Percentiles rank a stretch among this genome's conserved stretches.
Evolutionary conservation across 2,329 filamentous ascomycete species (phyloP).

Genomic region (Cucurbitaria berberidis): DNA sequence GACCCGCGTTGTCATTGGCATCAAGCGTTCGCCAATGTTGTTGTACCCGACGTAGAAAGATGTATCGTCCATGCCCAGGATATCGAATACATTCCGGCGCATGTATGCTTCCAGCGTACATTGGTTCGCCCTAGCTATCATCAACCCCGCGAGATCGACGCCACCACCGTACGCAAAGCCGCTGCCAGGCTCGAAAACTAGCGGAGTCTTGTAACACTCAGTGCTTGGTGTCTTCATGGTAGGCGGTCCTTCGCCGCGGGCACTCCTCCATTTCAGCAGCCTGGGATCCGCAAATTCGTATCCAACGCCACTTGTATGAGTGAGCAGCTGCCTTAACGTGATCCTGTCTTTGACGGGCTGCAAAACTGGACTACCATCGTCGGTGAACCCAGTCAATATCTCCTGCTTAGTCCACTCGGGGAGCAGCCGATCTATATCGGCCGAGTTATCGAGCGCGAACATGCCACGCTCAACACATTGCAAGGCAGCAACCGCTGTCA

Average conservation of each 20-base stretch:
- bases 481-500: constrained; percentile 34
- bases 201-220: constrained; percentile 19
- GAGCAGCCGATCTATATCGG: constrained; percentile 28
- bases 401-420: constrained; percentile 31
- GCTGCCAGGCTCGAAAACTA: constrained; percentile 38
- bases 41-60: constrained; percentile 24
- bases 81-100: constrained; percentile 29
- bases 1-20: constrained; percentile 18
- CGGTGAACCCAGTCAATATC: constrained; percentile 22
- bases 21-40: constrained; percentile 19
- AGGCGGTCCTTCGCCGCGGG: constrained; percentile 11
- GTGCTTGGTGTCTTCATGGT: constrained; percentile 14
- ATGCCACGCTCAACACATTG: constrained; percentile 40
- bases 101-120: constrained; percentile 32
- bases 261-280: constrained; percentile 20
- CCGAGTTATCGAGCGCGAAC: constrained; percentile 30
- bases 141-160: constrained; percentile 31
- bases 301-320: constrained; percentile 33
- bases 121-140: constrained; percentile 30
- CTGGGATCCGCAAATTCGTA: constrained; percentile 30
- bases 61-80: constrained; percentile 29
- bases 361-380: constrained; percentile 15
- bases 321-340: constrained; percentile 30
- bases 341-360: constrained; percentile 24
- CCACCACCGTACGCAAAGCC: constrained; percentile 27